Conservation (phyloP, 2,329 filamentous ascomycete genomes). For the Pseudogymnoascus sp. region DNA sequence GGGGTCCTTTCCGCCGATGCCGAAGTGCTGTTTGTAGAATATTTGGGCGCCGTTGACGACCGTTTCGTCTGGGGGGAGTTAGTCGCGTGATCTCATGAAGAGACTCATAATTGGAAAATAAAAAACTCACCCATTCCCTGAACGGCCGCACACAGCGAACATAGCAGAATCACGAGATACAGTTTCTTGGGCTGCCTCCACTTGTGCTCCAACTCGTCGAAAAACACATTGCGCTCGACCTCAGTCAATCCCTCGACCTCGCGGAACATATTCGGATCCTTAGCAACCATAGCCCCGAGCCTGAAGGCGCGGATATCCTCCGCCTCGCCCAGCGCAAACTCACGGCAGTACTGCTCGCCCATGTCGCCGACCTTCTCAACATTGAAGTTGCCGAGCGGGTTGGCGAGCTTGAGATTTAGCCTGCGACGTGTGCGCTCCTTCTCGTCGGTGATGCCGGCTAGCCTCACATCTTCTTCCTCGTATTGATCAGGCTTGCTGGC, state of each 20-base stretch:
- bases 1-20: constrained; percentile 43
- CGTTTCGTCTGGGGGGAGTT: constrained; percentile 45
- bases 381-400: constrained; percentile 41
- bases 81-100: constrained; percentile 16
- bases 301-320: constrained; percentile 51
- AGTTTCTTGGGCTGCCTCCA: constrained; percentile 61
- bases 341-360: constrained; percentile 49
- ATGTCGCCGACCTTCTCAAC: constrained; percentile 43
- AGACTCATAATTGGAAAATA: not conserved
- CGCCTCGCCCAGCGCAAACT: constrained; percentile 44
- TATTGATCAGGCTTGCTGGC: not conserved
- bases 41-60: constrained; percentile 61
- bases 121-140: constrained; percentile 51
- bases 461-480: not conserved
- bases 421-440: constrained; percentile 28
- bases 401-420: constrained; percentile 41
- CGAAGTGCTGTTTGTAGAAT: constrained; percentile 54
- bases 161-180: constrained; percentile 57
- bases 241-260: constrained; percentile 44
- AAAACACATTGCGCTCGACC: constrained; percentile 48
- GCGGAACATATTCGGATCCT: constrained; percentile 35
- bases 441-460: not conserved
- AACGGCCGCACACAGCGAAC: constrained; percentile 59
- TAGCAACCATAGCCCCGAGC: constrained; percentile 50
- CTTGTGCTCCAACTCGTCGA: constrained; percentile 53